Base-by-base conservation (phyloP, 2,329 filamentous ascomycete genomes). In the Stenocarpella maydis region DNA sequence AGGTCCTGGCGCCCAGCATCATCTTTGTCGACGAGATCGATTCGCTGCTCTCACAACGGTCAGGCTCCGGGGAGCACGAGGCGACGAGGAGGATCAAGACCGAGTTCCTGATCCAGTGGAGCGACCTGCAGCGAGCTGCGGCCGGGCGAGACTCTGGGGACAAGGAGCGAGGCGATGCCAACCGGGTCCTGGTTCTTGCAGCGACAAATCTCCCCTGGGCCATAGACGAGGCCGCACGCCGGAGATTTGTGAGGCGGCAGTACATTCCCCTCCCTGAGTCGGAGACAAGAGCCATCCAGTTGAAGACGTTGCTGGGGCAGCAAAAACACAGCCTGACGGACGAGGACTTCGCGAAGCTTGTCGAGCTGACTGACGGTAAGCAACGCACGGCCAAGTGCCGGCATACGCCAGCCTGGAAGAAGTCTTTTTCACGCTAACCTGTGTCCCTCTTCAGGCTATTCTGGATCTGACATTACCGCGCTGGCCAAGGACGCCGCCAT, bases 1-100 rank as follows among this genome's bases (percentile, higher is more conserved):
- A 97, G 78, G 86, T 90, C 43, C 86, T 98, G 53, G 94, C 96
- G 0, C 96, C 96, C 0, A 96, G 92, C 71, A 98, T 99, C 78
- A 98, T 99, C 69, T 99, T 99, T 74, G 94, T 99, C 5, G 96
- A 99, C 76, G 96, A 99, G 78, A 99, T 99, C 72, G 96, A 99
- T 78, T 97, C 95, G 0, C 83, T 99, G 0, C 86, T 99, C 0
- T 97, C 94, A 0, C 90, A 94, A 19, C 87, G 96, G 64, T 92
- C 92, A 8, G 93, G 93, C 0, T 91, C 91, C 3, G 91, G 93
- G 1, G 96, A 98, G 76, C 93, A 98, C 75, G 96, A 99, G 80
- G 94, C 96, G 0, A 97, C 94, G 0, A 87, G 95, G 69, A 88
- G 96, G 67, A 97, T 98, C 77, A 99, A 99, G 82, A 99, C 96